These are phyloP conservation scores for Botrytis fragariae DNA, from an alignment of 2,329 filamentous ascomycete genomes.

Conservation along the genomic window DNA sequence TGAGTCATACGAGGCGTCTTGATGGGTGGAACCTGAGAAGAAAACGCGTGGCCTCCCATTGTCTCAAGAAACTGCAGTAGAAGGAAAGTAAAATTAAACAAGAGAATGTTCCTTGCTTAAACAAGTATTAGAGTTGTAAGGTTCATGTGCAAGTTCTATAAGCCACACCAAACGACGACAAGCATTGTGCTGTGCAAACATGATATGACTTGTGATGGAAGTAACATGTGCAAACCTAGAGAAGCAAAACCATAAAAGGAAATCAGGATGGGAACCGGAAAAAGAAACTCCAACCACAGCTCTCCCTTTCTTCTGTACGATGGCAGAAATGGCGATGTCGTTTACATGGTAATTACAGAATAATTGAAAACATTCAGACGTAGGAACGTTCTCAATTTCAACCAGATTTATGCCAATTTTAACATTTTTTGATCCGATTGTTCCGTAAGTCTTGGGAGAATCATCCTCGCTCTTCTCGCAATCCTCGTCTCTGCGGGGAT, in stretches of 20 bases:
- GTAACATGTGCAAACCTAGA: background rate
- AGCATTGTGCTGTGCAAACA: background rate
- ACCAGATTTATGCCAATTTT: background rate
- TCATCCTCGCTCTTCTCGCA: background rate
- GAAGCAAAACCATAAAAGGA: background rate
- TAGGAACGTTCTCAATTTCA: background rate
- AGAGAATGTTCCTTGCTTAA: background rate
- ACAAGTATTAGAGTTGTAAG: background rate
- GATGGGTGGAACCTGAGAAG: constrained; percentile 46
- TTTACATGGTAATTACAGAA: background rate
- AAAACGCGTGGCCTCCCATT: constrained; percentile 68
- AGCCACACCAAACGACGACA: background rate
- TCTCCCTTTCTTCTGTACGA: background rate
- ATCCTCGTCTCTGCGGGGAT: background rate
- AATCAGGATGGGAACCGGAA: background rate
- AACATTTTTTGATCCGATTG: no score
- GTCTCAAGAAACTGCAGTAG: background rate
- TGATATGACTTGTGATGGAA: background rate
- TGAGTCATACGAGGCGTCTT: constrained; percentile 64
- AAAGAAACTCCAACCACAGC: background rate
- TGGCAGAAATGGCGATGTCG: background rate
- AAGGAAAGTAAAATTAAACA: background rate
- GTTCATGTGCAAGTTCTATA: background rate
- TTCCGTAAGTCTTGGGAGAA: background rate
- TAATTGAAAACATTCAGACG: background rate